Base-by-base conservation (phyloP, 176 grass and related monocot species). In the Luzula sylvatica region DNA sequence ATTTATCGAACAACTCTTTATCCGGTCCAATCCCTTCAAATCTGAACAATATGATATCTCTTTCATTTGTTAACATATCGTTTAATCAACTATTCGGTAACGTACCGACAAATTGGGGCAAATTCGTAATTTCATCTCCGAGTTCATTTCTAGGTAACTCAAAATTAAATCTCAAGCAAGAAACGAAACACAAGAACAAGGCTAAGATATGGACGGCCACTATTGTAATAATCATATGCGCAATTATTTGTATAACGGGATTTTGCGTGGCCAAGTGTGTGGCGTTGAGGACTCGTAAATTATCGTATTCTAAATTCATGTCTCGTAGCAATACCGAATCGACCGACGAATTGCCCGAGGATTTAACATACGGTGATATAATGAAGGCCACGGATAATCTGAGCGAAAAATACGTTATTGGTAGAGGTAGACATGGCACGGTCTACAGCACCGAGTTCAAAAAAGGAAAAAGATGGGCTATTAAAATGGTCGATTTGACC, bases 321-420 rank as follows among this genome's bases (percentile, higher is more conserved):
- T 35, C 69, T 0, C 23, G 56, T 54, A 65, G 58, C 11, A 13
- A 35, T 35, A 7, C 74, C 15, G 51, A 79, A 65, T 62, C 59
- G 1, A 79, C 70, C 5, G 70, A 73, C 23, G 70, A 74, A 56
- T 58, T 74, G 41, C 70, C 77, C 20, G 50, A 64, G 48, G 55
- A 74, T 46, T 3, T 80, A 52, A 51, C 65, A 45, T 74, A 80
- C 45, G 55, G 64, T 50, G 77, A 78, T 51, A 78, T 80, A 46
- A 44, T 80, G 23, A 54, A 56, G 26, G 69, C 69, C 13, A 80
- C 77, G 11, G 77, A 74, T 15, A 73, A 74, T 23, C 73, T 72
- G 61, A 80, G 65, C 42, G 77, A 80, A 15, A 80, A 80, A n/a
- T 80, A 68, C 38, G 55, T 80, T n/a, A 74, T 80, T 63, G 77